These are phyloP conservation scores for Suillus luteus DNA, from an alignment of 768 basidiomycete genomes.

Conservation along the genomic window DNA sequence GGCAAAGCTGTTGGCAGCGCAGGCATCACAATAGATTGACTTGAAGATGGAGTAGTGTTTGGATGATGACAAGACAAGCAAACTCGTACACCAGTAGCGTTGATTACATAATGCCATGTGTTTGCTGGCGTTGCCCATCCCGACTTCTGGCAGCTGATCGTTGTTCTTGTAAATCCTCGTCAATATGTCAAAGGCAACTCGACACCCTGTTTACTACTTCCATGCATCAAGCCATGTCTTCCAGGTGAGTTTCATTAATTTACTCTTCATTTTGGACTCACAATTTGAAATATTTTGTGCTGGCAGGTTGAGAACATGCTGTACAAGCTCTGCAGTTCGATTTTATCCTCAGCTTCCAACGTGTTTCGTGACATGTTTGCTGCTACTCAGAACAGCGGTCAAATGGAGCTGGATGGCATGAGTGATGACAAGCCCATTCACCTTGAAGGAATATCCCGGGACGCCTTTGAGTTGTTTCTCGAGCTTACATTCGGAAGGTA, in stretches of 20 bases:
- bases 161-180: not conserved
- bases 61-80: no score
- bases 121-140: no score
- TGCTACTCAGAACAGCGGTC: not conserved
- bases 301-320: not conserved
- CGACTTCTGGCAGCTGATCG: no score
- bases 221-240: not conserved
- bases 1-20: no score
- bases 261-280: not conserved
- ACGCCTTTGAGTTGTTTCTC: not conserved
- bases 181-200: not conserved
- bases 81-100: no score
- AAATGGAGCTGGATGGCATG: not conserved
- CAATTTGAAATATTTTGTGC: not conserved
- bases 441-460: not conserved
- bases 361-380: not conserved
- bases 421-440: not conserved
- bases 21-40: constrained; percentile 1
- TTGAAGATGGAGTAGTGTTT: constrained; percentile 5
- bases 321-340: not conserved
- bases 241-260: not conserved
- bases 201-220: not conserved
- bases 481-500: not conserved
- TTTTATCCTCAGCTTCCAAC: not conserved
- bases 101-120: no score